A percentile compares a stretch with the other conserved stretches of the same genome.
These are phyloP conservation scores for Stropharia rugosoannulata DNA, from an alignment of 768 basidiomycete species.

Conservation along the genomic window DNA sequence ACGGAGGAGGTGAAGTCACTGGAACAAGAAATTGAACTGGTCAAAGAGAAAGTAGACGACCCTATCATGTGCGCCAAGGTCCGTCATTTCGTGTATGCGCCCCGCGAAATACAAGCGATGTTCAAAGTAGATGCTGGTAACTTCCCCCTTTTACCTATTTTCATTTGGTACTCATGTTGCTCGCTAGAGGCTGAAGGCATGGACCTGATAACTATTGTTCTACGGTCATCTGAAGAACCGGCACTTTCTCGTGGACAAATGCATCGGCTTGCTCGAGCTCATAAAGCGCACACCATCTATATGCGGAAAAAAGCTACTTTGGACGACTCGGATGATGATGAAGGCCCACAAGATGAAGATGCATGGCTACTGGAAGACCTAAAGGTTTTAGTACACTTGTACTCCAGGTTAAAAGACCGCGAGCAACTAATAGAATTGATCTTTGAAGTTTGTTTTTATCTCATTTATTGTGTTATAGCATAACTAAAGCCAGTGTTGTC, in stretches of 20 bases:
- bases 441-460: constrained; percentile 74
- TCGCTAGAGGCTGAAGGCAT: constrained; percentile 55
- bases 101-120: constrained; percentile 83
- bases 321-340: constrained; percentile 88
- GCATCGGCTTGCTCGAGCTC: constrained; percentile 75
- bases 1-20: constrained; percentile 85
- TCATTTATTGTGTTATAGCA: neutral
- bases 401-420: constrained; percentile 79
- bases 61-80: constrained; percentile 87
- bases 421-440: constrained; percentile 91
- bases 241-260: constrained; percentile 74
- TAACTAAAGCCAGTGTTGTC: neutral
- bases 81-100: constrained; percentile 81
- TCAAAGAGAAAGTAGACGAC: constrained; percentile 89
- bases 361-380: constrained; percentile 97
- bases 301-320: constrained; percentile 53
- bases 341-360: constrained; percentile 91
- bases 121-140: constrained; percentile 79
- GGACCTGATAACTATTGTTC: constrained; percentile 75
- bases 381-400: constrained; percentile 73
- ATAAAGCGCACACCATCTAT: constrained; percentile 80
- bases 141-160: constrained; percentile 18
- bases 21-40: constrained; percentile 83
- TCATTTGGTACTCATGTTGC: neutral
- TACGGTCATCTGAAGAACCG: constrained; percentile 79